Evolutionary conservation across 371 early-diverging fungal species (phyloP), one percentile per base, ranked within the genome.

Genomic region (Coemansia sp.): DNA sequence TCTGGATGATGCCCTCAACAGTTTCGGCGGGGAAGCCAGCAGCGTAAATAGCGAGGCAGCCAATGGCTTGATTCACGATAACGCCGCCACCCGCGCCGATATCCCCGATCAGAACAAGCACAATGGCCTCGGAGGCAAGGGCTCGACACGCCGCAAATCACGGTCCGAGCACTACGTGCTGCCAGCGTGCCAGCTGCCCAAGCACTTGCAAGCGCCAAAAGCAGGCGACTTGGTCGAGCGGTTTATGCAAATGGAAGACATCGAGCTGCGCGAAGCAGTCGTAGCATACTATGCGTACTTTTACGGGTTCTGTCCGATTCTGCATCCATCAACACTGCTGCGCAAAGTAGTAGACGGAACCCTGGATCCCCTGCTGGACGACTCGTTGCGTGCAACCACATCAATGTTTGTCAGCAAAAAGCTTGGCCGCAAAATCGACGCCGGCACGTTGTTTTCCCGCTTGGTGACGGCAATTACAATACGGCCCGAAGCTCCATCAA

Each of bases 251-350:
- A 8, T 29, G 11, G 21, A 62, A 11, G 40, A 61, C 32, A 24
- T 19, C 1, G 71, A 57, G 39, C 32, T 67, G 46, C 74, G 74
- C 32, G 60, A 66, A 5, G 51, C 74, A 1, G 54, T 74, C 2
- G n/a, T 70, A 3, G 63, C 63, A 1, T 74, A 74, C 40, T 74
- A 54, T 48, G 48, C 61, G 23, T 70, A 61, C 17, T 62, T 74
- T 12, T 74, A 74, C 67, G 54, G 63, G 17, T 41, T 46, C 39
- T 74, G 63, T 12, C 70, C 74, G 19, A 58, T 66, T 21, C 62
- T 74, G 15, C 74, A 74, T 23, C 74, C 74, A 36, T 62, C 74
- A 2, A 70, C 70, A 40, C 53, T 74, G 26, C 54, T 74, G 13
- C 70, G 66, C 32, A 65, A 63, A 19, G 62, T 58, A 5, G 52